Base-by-base conservation (phyloP, 257 asterid species). In the Rehmannia glutinosa region DNA sequence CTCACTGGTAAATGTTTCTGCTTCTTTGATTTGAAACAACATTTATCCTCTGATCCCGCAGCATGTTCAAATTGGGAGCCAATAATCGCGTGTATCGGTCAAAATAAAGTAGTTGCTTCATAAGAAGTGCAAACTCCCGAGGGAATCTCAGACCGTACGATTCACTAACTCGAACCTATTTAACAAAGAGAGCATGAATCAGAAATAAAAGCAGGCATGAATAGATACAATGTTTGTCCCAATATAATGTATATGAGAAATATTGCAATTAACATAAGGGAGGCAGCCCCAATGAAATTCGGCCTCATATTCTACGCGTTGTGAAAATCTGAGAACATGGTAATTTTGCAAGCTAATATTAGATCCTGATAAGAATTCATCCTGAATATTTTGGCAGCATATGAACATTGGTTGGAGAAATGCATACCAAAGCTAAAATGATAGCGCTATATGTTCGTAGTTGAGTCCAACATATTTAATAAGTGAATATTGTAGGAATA, bases 41-140 rank as follows among this genome's bases (percentile, higher is more conserved):
- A 47, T 78, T 85, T 72, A 94, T 79, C 88, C 99, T 91, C 77
- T 84, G 96, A 73, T 94, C 99, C 66, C 91, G 85, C 65, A 90
- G 86, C 97, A 94, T 88, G 83, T 94, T 87, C 92, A 94, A 5
- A 68, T 88, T 87, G 55, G 99, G 99, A 75, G 99, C 99, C 71
- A 94, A 78, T 35, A 94, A 64, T 41, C 97, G 83, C 3, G 96
- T 91, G 75, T 94, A 94, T 10, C 97, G 97, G 59, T 94, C 97
- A 39, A 94, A 94, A 78, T 91, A 94, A 50, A 94, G 99, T 17
- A 94, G 88, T 73, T 94, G 99, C 64, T 94, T 94, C 96, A 94
- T 83, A 38, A 94, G 86, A 73, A 94, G 99, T 1, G 97, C 99
- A 60, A 94, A 94, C 80, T 94, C 99, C 59, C 99, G 84, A 10